A percentile compares a stretch with the other conserved stretches of the same genome.
phyloP scores from a whole-genome alignment of 139 green algal species.

The Picochlorum sp. region DNA sequence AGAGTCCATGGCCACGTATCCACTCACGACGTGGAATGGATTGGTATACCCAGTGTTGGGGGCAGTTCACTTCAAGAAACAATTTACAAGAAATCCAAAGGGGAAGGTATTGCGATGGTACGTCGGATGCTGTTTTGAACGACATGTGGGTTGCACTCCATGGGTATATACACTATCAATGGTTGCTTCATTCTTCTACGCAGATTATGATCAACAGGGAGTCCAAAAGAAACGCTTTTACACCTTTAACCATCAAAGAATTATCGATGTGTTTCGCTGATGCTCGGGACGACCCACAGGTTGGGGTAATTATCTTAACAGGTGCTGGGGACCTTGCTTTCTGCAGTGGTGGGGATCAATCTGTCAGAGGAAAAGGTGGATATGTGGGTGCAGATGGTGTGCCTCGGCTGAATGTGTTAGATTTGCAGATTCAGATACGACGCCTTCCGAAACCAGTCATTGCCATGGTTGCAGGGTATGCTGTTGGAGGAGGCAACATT shows the following conservation, averaged over 20 bases:
- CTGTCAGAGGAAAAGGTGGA: conserved; percentile 76
- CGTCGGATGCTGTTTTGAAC: neutral
- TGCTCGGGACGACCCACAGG: conserved; percentile 73
- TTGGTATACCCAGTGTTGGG: conserved; percentile 31
- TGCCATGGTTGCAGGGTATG: conserved; percentile 93
- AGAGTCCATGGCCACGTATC: conserved; percentile 72
- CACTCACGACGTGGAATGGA: conserved; percentile 45
- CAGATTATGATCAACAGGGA: conserved; percentile 96
- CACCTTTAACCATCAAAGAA: conserved; percentile 82
- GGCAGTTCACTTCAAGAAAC: conserved; percentile 65
- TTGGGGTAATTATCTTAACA: conserved; percentile 92
- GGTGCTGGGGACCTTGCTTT: conserved; percentile 77
- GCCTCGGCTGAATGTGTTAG: conserved; percentile 90
- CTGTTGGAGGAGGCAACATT: conserved; percentile 94
- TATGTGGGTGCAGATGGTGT: conserved; percentile 84
- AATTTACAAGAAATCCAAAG: conserved; percentile 74
- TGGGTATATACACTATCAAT: too few relatives aligned
- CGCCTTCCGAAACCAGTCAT: conserved; percentile 89
- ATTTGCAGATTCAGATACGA: conserved; percentile 92
- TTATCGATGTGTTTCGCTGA: conserved; percentile 81
- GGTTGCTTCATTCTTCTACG: neutral
- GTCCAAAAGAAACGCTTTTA: conserved; percentile 91
- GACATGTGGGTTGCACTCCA: neutral
- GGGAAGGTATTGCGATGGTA: conserved; percentile 85
- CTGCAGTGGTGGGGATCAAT: conserved; percentile 94